phyloP scores from a whole-genome alignment of 2,329 filamentous ascomycete genomes.

The Phaeosphaeriaceae sp. region DNA sequence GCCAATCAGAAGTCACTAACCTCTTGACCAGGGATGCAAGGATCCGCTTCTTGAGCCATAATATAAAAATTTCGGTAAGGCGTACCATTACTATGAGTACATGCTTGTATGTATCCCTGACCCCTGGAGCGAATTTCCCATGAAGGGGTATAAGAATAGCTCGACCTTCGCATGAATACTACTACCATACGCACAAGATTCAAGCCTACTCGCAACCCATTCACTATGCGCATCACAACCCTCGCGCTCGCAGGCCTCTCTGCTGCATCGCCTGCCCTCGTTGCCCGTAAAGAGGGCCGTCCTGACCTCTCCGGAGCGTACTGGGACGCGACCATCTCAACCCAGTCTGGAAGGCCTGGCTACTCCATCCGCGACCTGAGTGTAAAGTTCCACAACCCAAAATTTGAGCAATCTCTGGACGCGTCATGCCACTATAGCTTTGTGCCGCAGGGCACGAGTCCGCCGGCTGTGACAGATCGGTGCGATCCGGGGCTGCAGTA shows the following conservation, averaged over 20 bases:
- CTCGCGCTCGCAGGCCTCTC: slow-evolving; percentile 8
- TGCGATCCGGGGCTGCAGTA: slow-evolving; percentile 12
- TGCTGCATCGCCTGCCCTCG: slow-evolving; percentile 1
- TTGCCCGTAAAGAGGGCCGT: slow-evolving; percentile 2
- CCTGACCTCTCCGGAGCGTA: slow-evolving; percentile 11
- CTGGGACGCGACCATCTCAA: slow-evolving; percentile 17
- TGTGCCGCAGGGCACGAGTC: slow-evolving; percentile 14
- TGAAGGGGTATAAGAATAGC: slow-evolving; percentile 7
- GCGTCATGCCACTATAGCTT: slow-evolving; percentile 22
- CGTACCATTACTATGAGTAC: slow-evolving; percentile 12
- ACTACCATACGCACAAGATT: background rate
- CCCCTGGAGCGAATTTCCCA: slow-evolving; percentile 6
- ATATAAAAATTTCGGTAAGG: slow-evolving; percentile 8
- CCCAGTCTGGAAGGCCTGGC: slow-evolving; percentile 14
- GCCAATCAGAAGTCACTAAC: too few species aligned
- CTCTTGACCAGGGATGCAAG: too few species aligned
- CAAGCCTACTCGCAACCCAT: background rate
- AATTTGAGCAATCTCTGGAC: background rate
- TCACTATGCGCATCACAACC: slow-evolving; percentile 12
- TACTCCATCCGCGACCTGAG: slow-evolving; percentile 15
- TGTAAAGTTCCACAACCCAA: slow-evolving; percentile 7
- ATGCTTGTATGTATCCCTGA: slow-evolving; percentile 11
- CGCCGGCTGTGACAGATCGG: slow-evolving; percentile 10
- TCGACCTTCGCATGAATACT: background rate
- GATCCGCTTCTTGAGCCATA: too few species aligned